phyloP scores from a whole-genome alignment of 805 yeast species.

The Yarrowia bubula region DNA sequence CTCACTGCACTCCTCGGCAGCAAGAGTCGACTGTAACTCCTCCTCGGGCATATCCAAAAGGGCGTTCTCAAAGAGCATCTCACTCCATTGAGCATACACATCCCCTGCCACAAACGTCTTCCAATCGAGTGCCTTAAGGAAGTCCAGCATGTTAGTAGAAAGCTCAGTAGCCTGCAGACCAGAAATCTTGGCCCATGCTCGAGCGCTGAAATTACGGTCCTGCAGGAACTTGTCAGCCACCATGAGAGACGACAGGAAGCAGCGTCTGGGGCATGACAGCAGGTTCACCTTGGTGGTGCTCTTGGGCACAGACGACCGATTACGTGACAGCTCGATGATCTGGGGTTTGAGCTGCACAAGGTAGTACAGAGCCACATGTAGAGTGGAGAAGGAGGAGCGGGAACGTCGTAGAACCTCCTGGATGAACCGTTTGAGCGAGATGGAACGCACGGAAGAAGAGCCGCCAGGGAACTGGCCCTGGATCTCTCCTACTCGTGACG shows the following conservation, averaged over 20 bases:
- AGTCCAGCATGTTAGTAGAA: conserved; percentile 50
- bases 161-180: conserved; percentile 58
- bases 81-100: conserved; percentile 48
- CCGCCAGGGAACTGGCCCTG: conserved; percentile 29
- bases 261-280: conserved; percentile 56
- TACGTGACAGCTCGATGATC: conserved; percentile 10
- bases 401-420: conserved; percentile 48
- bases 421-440: conserved; percentile 42
- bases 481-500: conserved; percentile 27
- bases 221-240: conserved; percentile 70
- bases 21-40: background rate
- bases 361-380: conserved; percentile 68
- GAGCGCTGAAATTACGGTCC: conserved; percentile 67
- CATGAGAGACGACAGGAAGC: conserved; percentile 65
- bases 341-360: conserved; percentile 48
- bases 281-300: conserved; percentile 15
- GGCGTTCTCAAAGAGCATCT: conserved; percentile 31
- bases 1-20: background rate
- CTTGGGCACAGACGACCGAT: background rate
- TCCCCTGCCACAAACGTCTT: conserved; percentile 51
- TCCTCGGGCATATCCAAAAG: conserved; percentile 23
- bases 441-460: conserved; percentile 25
- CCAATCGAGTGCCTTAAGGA: conserved; percentile 57
- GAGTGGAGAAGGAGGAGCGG: conserved; percentile 56
- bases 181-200: conserved; percentile 71